These are phyloP conservation scores for Populus nigra DNA, from an alignment of 345 rosid genomes.

Conservation along the genomic window DNA sequence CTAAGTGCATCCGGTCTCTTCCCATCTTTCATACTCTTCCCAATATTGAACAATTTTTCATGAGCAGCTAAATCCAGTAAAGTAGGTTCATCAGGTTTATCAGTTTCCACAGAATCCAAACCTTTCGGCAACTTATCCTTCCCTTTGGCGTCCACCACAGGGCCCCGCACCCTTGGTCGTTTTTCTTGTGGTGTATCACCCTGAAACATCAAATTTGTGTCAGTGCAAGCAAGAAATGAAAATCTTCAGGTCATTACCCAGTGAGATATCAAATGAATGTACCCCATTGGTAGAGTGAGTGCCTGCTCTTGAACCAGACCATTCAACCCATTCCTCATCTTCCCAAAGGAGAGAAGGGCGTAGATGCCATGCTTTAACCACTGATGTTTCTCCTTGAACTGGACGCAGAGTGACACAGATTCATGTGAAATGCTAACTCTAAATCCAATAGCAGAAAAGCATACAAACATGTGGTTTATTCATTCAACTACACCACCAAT, in stretches of 20 bases:
- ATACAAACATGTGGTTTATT: neutral
- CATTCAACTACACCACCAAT: neutral
- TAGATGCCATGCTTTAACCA: constrained; percentile 73
- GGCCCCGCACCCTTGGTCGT: constrained; percentile 54
- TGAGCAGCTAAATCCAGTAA: constrained; percentile 50
- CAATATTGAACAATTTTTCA: constrained; percentile 66
- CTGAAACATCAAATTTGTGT: constrained; percentile 41
- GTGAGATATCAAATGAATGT: constrained; percentile 2
- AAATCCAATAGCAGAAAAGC: constrained; percentile 2
- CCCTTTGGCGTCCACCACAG: constrained; percentile 42
- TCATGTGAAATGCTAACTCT: constrained; percentile 1
- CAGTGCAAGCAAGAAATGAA: constrained; percentile 4
- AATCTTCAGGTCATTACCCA: neutral
- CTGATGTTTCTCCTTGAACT: constrained; percentile 66
- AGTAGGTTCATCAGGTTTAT: constrained; percentile 45
- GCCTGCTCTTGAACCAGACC: constrained; percentile 48
- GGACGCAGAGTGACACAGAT: constrained; percentile 26
- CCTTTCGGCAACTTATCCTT: constrained; percentile 44
- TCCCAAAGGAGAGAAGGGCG: constrained; percentile 85
- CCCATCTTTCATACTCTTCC: constrained; percentile 53
- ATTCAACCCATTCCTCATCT: constrained; percentile 85
- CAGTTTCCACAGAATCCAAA: constrained; percentile 32
- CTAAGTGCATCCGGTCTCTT: constrained; percentile 50
- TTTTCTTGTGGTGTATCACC: constrained; percentile 87
- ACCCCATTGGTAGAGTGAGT: constrained; percentile 54